These are phyloP conservation scores for Pezicula radicicola DNA, from an alignment of 2,329 filamentous ascomycete genomes.

Conservation along the genomic window DNA sequence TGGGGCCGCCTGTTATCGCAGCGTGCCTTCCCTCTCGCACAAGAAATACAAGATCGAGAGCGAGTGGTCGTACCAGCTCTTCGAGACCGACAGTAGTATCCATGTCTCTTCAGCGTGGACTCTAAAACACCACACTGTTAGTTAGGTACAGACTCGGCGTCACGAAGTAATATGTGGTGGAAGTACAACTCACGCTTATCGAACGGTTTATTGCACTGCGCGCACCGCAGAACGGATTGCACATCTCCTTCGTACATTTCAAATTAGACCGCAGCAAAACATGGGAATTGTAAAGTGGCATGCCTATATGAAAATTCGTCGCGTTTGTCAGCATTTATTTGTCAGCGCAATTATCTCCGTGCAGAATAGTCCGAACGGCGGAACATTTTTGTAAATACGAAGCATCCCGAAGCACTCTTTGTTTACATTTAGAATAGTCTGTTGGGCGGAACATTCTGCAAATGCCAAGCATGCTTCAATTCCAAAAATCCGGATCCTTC, in stretches of 20 bases:
- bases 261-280: conserved; percentile 14
- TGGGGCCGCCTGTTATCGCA: conserved; percentile 34
- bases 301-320: conserved; percentile 4
- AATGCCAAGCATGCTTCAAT: too few species aligned
- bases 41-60: conserved; percentile 34
- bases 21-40: conserved; percentile 33
- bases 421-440: conserved; percentile 6
- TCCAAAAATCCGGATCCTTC: conserved; percentile 3
- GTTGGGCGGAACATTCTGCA: conserved; percentile 25
- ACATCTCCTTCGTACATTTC: conserved; percentile 22
- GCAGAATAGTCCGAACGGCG: too few species aligned
- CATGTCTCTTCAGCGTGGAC: conserved; percentile 40
- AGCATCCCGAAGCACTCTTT: too few species aligned
- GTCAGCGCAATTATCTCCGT: conserved; percentile 9
- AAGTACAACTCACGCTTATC: conserved; percentile 32
- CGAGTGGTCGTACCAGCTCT: conserved; percentile 20
- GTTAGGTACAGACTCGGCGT: conserved; percentile 11
- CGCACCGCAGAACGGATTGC: conserved; percentile 31
- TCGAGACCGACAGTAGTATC: conserved; percentile 41
- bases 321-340: conserved; percentile 19
- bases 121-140: conserved; percentile 23
- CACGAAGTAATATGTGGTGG: conserved; percentile 1
- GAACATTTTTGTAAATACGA: too few species aligned
- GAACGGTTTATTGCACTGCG: conserved; percentile 38
- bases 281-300: conserved; percentile 9